These are phyloP conservation scores for Aspergillus kassunensis DNA, from an alignment of 495 filamentous ascomycete species.

Conservation along the genomic window DNA sequence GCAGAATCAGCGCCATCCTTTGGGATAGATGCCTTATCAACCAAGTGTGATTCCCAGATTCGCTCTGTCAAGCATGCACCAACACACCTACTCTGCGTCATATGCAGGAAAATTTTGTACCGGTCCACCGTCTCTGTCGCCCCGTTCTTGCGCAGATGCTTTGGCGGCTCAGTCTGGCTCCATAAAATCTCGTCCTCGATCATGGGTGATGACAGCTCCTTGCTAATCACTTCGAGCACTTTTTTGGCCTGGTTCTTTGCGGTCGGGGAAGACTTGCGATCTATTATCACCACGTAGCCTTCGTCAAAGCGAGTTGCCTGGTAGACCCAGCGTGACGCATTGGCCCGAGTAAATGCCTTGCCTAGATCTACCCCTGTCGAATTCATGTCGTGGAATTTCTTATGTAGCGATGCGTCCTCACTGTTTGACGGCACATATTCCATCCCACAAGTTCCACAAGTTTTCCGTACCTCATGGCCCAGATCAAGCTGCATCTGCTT, in stretches of 20 bases:
- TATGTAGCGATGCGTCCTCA: constrained; percentile 62
- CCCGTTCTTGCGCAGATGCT: constrained; percentile 28
- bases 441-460: constrained; percentile 66
- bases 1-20: constrained; percentile 36
- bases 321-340: constrained; percentile 44
- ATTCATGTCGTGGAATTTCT: constrained; percentile 65
- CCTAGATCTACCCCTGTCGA: constrained; percentile 60
- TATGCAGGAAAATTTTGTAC: constrained; percentile 62
- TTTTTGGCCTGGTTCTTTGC: constrained; percentile 56
- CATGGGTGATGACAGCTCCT: constrained; percentile 59
- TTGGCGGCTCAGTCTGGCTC: constrained; percentile 46
- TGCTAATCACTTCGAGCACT: constrained; percentile 63
- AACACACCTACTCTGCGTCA: constrained; percentile 60
- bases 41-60: constrained; percentile 54
- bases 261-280: constrained; percentile 48
- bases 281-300: constrained; percentile 54
- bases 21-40: constrained; percentile 35
- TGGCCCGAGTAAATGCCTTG: constrained; percentile 49
- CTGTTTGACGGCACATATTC: constrained; percentile 64
- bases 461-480: constrained; percentile 53
- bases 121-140: constrained; percentile 46
- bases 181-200: constrained; percentile 59
- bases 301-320: constrained; percentile 45
- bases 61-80: constrained; percentile 64
- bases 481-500: constrained; percentile 67